Conservation (phyloP, 257 asterid genomes). For the Oldenlandia corymbosa region DNA sequence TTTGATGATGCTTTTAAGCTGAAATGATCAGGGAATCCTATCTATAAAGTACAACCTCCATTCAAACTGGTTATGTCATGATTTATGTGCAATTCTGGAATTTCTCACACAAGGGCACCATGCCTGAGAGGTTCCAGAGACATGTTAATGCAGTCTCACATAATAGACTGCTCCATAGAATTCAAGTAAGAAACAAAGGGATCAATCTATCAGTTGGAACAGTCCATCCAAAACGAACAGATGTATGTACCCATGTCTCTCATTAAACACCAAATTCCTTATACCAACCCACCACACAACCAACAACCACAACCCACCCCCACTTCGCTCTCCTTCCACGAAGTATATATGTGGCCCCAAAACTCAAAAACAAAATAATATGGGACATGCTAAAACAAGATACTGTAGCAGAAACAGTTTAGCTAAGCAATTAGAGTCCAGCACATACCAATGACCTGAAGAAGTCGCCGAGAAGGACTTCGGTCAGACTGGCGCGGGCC, state of each 20-base stretch:
- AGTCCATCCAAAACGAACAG: not conserved
- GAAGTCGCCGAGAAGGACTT: constrained; percentile 69
- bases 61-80: not conserved
- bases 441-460: constrained; percentile 83
- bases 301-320: not conserved
- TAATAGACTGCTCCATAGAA: not conserved
- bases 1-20: not conserved
- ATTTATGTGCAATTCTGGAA: not conserved
- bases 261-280: not conserved
- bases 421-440: not conserved
- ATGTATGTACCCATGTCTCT: not conserved
- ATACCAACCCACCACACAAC: not conserved
- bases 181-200: not conserved
- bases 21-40: not conserved
- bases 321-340: no score
- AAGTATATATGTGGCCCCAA: not conserved
- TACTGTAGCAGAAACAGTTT: not conserved
- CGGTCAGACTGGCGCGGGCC: constrained; percentile 64
- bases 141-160: not conserved
- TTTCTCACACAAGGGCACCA: not conserved
- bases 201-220: not conserved
- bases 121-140: not conserved
- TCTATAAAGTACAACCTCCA: not conserved
- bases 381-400: not conserved
- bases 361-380: not conserved